These are phyloP conservation scores for Chenopodium suecicum DNA, from an alignment of 148 eudicot species.

Conservation along the genomic window DNA sequence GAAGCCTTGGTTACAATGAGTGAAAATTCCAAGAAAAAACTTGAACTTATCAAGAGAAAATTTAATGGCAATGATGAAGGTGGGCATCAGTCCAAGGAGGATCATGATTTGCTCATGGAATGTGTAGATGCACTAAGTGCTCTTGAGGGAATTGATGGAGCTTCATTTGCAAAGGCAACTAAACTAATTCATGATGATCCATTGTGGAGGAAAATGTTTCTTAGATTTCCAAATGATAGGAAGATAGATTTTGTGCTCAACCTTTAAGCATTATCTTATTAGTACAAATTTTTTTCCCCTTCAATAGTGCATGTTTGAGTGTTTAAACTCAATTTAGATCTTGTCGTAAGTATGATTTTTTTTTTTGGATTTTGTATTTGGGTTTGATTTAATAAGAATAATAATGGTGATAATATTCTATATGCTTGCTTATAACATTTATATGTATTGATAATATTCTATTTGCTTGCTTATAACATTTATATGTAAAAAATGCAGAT, in stretches of 20 bases:
- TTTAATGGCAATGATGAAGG: background rate
- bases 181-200: constrained; percentile 1
- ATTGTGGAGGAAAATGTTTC: constrained; percentile 4
- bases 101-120: background rate
- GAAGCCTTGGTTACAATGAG: background rate
- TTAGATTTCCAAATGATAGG: background rate
- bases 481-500: too few species aligned
- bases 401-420: too few species aligned
- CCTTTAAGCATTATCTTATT: too few species aligned
- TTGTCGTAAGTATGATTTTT: too few species aligned
- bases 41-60: background rate
- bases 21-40: constrained; percentile 5
- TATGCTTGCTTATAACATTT: too few species aligned
- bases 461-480: too few species aligned
- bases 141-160: constrained; percentile 13
- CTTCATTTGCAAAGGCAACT: background rate
- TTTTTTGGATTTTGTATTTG: too few species aligned
- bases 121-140: background rate
- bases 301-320: too few species aligned
- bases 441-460: too few species aligned
- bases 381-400: too few species aligned
- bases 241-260: constrained; percentile 3
- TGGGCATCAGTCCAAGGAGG: background rate
- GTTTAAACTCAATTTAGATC: too few species aligned
- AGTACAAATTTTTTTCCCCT: too few species aligned